Conservation (phyloP, 441 rosid genomes). For the Erodium moschatum region DNA sequence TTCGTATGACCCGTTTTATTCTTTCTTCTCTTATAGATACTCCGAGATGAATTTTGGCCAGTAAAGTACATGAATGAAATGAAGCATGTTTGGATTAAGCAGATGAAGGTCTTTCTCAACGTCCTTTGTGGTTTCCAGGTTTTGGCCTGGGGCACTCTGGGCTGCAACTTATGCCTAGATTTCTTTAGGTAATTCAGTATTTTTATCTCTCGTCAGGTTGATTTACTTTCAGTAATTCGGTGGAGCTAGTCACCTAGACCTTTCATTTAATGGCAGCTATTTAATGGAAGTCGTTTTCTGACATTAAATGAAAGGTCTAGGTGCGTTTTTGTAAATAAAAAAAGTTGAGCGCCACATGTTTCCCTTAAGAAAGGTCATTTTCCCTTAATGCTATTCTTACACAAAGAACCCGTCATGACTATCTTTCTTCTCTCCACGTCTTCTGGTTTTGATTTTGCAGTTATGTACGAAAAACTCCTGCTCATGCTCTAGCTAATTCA, state of each 20-base stretch:
- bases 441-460: constrained; percentile 28
- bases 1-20: constrained; percentile 2
- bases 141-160: constrained; percentile 48
- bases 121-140: constrained; percentile 55
- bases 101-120: constrained; percentile 34
- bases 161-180: constrained; percentile 37
- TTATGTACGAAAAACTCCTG: constrained; percentile 38
- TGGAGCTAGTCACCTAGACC: too few species aligned
- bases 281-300: too few species aligned
- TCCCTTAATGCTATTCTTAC: too few species aligned
- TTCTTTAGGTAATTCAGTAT: constrained; percentile 36
- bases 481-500: constrained; percentile 46
- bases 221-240: too few species aligned
- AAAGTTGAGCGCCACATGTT: too few species aligned
- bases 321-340: too few species aligned
- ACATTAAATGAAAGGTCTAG: too few species aligned
- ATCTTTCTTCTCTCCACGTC: background rate
- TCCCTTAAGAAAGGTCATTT: too few species aligned
- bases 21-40: constrained; percentile 39
- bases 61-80: constrained; percentile 37
- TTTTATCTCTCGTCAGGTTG: too few species aligned
- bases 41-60: constrained; percentile 76
- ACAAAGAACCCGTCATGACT: too few species aligned
- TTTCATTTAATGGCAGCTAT: too few species aligned
- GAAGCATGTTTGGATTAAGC: constrained; percentile 32